phyloP scores from a whole-genome alignment of 1,284 basidiomycete genomes.

The Sporisorium exsertum region DNA sequence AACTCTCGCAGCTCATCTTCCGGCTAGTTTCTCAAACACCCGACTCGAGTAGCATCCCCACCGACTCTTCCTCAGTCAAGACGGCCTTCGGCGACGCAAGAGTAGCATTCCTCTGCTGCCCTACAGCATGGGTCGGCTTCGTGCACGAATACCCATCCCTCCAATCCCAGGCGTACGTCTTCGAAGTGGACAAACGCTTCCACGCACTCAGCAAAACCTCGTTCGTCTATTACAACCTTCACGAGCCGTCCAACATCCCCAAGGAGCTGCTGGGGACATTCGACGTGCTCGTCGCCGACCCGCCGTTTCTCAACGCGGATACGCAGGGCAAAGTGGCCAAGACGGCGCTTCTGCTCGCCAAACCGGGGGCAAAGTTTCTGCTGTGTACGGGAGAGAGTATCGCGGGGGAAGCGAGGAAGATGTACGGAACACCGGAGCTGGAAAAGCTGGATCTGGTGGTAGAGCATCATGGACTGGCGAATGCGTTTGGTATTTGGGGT shows the following conservation, averaged over 20 bases:
- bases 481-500: slow-evolving; percentile 52
- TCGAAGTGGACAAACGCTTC: slow-evolving; percentile 68
- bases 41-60: slow-evolving; percentile 3
- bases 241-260: slow-evolving; percentile 58
- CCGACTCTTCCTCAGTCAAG: neutral
- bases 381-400: slow-evolving; percentile 47
- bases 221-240: slow-evolving; percentile 67
- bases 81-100: slow-evolving; percentile 13
- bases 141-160: slow-evolving; percentile 57
- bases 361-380: slow-evolving; percentile 20
- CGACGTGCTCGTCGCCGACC: slow-evolving; percentile 65
- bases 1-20: slow-evolving; percentile 38
- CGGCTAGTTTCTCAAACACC: slow-evolving; percentile 8
- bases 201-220: slow-evolving; percentile 51
- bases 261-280: slow-evolving; percentile 53
- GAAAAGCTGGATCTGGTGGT: slow-evolving; percentile 35
- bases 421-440: slow-evolving; percentile 39
- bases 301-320: slow-evolving; percentile 63
- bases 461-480: slow-evolving; percentile 44
- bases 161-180: slow-evolving; percentile 46
- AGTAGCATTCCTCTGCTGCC: slow-evolving; percentile 68
- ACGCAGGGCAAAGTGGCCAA: slow-evolving; percentile 43
- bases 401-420: slow-evolving; percentile 34
- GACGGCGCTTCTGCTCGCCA: slow-evolving; percentile 26
- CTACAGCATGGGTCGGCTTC: slow-evolving; percentile 68